These are phyloP conservation scores for Neurospora sp. DNA, from an alignment of 495 filamentous ascomycete genomes.

Conservation along the genomic window DNA sequence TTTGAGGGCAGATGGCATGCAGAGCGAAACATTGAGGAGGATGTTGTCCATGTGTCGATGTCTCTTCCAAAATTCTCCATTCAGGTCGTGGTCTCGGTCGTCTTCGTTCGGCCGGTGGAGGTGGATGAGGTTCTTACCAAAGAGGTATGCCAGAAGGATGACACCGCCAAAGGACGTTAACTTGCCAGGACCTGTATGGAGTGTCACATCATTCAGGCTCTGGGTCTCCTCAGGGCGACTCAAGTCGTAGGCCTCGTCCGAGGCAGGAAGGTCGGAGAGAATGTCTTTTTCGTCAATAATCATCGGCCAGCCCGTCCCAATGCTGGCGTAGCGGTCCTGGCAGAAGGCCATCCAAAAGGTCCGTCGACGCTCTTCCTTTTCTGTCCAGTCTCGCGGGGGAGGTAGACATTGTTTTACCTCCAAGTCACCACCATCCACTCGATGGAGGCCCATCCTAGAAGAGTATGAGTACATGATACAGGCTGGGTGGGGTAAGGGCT, in stretches of 20 bases:
- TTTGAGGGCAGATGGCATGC: slow-evolving; percentile 72
- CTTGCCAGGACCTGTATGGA: slow-evolving; percentile 55
- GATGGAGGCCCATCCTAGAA: slow-evolving; percentile 70
- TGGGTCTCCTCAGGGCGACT: slow-evolving; percentile 62
- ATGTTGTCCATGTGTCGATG: slow-evolving; percentile 86
- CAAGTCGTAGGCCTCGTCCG: slow-evolving; percentile 79
- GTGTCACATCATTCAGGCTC: slow-evolving; percentile 61
- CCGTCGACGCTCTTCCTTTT: slow-evolving; percentile 79
- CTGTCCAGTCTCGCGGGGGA: slow-evolving; percentile 83
- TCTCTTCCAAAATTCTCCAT: slow-evolving; percentile 93
- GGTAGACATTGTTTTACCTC: slow-evolving; percentile 90
- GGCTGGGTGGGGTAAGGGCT: background rate
- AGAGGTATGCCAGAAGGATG: slow-evolving; percentile 73
- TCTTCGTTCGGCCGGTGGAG: slow-evolving; percentile 81
- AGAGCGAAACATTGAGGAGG: slow-evolving; percentile 73
- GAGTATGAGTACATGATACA: slow-evolving; percentile 5
- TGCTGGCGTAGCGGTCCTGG: slow-evolving; percentile 85
- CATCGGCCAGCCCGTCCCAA: slow-evolving; percentile 97
- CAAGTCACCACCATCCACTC: slow-evolving; percentile 72
- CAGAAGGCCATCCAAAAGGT: slow-evolving; percentile 95
- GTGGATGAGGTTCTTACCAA: slow-evolving; percentile 90
- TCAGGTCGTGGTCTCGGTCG: slow-evolving; percentile 78
- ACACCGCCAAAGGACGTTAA: slow-evolving; percentile 76
- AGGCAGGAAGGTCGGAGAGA: slow-evolving; percentile 71
- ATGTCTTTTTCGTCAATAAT: slow-evolving; percentile 88